Conservation (phyloP, 768 basidiomycete genomes). For the Leccinum rimulosum region DNA sequence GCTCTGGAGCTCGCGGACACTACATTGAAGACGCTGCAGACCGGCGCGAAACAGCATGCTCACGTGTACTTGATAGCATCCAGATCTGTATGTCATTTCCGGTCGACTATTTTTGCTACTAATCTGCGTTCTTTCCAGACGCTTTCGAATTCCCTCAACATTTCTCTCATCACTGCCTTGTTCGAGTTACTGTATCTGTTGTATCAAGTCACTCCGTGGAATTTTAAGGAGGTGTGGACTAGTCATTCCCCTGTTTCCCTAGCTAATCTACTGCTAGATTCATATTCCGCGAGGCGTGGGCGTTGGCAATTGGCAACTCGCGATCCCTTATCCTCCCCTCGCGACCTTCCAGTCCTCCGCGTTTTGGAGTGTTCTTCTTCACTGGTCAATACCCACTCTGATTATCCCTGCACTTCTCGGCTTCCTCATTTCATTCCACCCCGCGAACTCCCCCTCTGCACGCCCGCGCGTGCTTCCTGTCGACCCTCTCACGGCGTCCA, state of each 20-base stretch:
- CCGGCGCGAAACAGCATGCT: conserved; percentile 18
- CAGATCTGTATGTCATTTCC: conserved; percentile 27
- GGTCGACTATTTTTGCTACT: not conserved
- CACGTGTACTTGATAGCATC: conserved; percentile 20
- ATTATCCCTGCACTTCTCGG: conserved; percentile 58
- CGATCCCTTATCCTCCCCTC: conserved; percentile 49
- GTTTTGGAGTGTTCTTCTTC: conserved; percentile 54
- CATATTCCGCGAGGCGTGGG: conserved; percentile 10
- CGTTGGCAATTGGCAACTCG: conserved; percentile 13
- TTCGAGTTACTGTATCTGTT: conserved; percentile 56
- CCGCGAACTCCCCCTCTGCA: conserved; percentile 30
- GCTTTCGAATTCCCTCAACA: conserved; percentile 63
- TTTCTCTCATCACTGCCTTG: conserved; percentile 53
- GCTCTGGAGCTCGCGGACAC: conserved; percentile 20
- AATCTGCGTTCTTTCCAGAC: conserved; percentile 36
- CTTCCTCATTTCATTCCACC: conserved; percentile 61
- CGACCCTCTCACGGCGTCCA: conserved; percentile 64
- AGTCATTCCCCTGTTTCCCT: not conserved
- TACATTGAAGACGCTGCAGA: conserved; percentile 22
- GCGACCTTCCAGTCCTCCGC: conserved; percentile 42
- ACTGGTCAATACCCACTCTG: conserved; percentile 64
- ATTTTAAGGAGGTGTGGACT: conserved; percentile 37
- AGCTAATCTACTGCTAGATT: conserved; percentile 15
- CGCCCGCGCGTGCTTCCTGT: conserved; percentile 35
- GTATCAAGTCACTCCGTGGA: conserved; percentile 53